Evolutionary conservation across 345 rosid species (phyloP), one percentile per base, ranked within the genome.

Genomic region (Raphanus raphanistrum): DNA sequence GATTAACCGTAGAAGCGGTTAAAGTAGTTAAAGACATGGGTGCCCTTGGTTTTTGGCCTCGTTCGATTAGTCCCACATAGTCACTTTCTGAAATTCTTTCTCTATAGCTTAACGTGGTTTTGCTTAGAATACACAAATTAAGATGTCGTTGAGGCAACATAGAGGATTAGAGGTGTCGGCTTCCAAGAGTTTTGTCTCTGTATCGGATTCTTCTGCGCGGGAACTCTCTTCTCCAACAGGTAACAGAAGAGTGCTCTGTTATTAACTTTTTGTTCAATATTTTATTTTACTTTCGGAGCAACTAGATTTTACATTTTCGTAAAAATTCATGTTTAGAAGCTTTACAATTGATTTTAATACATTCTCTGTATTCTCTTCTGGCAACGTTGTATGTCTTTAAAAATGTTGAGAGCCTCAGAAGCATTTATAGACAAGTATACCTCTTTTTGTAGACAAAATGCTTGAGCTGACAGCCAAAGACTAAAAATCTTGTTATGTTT

Each of bases 221-320:
- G 98, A 72, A 84, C 90, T 89, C 88, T 94, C 67, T 92, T 94
- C 85, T 90, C 97, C 58, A 90, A 87, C 76, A 90, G 99, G 99
- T 94, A 86, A 71, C 45, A 25, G 17, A 68, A 31, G 12, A 41
- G 4, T 63, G 66, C 48, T 75, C 75, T 79, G 21, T 68, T 5
- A 10, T 17, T 32, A 27, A 27, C 12, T 16, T 8, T 35, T 6
- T 8, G 41, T 35, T 21, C 21, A 21, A 21, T 0, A 21, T 21
- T 21, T 21, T 21, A 21, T 21, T 21, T 21, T 21, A 21, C 21
- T 21, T 21, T 21, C 21, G 21, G 21, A 21, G 21, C 21, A 21
- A 21, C 21, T 1, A 21, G 21, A 21, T 21, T 21, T 21, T 21
- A 21, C 21, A 21, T 21, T 21, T 21, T 21, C 21, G 21, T 21